Base-by-base conservation (phyloP, 495 filamentous ascomycete species). In the Penicillium herquei region DNA sequence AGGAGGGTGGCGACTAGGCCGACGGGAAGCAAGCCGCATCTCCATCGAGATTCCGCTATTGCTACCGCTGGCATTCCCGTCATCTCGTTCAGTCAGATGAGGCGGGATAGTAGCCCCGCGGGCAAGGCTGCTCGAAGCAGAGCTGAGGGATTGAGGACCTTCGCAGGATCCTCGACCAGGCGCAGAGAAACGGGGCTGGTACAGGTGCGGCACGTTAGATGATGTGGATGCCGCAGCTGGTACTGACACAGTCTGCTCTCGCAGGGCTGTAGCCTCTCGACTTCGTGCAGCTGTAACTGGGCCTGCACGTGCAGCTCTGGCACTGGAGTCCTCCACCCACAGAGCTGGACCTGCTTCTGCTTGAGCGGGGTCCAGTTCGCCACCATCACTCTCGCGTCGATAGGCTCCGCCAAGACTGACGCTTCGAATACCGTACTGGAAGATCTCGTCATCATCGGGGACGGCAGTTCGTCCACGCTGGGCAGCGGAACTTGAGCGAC, bases 401-500 rank as follows among this genome's bases (percentile, higher is more conserved):
- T 89, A 87, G 1, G 81, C 81, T 2, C 88, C 88, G 1, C 88
- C 89, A 3, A 93, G 72, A 64, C 90, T 93, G 7, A 91, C 78
- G 62, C 89, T 91, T 16, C 89, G 86, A 69, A 89, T 82, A 5
- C 80, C 85, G 56, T 86, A 86, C 17, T 78, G 74, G 44, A 78
- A 78, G 7, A 85, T 70, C 33, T 88, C 84, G 30, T 81, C 81
- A 13, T 84, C 80, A 32, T 91, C 89, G 2, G 80, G 65, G 37
- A 68, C 64, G 33, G 73, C 49, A 5, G 62, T 65, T 13, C 83
- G 81, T 50, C 84, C 78, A 56, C 85, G 84, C 56, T 90, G 87
- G n/a, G 87, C 87, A 10, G 86, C 88, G 21, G 90, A 95, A 69
- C 86, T 92, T 14, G 90, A 85, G 42, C 89, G 79, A 32, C 91